These are phyloP conservation scores for Glycine latifolia DNA, from an alignment of 306 rosid genomes.

Conservation along the genomic window DNA sequence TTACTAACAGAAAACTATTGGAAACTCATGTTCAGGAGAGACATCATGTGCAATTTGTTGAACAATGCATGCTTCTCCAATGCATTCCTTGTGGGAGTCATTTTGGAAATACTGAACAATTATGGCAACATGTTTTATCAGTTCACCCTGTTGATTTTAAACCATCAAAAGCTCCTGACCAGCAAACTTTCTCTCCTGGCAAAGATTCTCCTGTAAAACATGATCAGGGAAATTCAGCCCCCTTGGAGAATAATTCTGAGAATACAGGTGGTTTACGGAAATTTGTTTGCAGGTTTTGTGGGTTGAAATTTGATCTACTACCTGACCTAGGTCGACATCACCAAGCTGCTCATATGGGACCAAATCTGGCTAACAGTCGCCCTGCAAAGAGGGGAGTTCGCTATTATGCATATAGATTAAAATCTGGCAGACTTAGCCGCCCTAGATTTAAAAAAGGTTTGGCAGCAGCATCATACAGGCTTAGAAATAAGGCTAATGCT, in stretches of 20 bases:
- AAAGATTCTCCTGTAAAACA: conserved; percentile 67
- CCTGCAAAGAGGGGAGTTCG: conserved; percentile 89
- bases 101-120: conserved; percentile 82
- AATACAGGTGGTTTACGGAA: conserved; percentile 67
- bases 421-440: conserved; percentile 95
- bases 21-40: conserved; percentile 99
- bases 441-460: conserved; percentile 79
- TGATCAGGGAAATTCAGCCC: conserved; percentile 58
- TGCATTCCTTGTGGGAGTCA: conserved; percentile 97
- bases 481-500: conserved; percentile 74
- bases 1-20: conserved; percentile 83
- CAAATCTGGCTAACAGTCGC: conserved; percentile 67
- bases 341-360: conserved; percentile 98
- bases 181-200: conserved; percentile 55
- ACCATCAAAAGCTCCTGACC: conserved; percentile 66
- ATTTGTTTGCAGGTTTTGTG: conserved; percentile 92
- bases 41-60: conserved; percentile 91
- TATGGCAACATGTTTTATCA: conserved; percentile 91
- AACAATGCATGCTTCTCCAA: conserved; percentile 97
- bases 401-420: conserved; percentile 79
- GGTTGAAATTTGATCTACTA: conserved; percentile 93
- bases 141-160: conserved; percentile 75
- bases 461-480: conserved; percentile 81
- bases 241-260: conserved; percentile 65
- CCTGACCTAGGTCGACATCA: conserved; percentile 99